Evolutionary conservation across 805 yeast species (phyloP), one percentile per base, ranked within the genome.

Genomic region (Candida boidinii): DNA sequence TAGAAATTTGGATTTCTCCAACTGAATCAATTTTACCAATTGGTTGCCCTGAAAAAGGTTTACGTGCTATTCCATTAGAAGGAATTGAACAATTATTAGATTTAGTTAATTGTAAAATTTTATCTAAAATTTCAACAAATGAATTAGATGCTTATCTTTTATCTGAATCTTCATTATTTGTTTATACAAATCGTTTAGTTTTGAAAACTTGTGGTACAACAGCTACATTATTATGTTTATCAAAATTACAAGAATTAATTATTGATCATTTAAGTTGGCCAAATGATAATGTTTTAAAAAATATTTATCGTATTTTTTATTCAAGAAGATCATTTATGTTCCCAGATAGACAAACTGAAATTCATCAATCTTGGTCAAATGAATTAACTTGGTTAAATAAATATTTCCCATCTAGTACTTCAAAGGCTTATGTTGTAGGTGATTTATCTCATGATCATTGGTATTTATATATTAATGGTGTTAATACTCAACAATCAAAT

Each of bases 201-300:
- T 67, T 90, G 51, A 90, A 90, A 57, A 90, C 98, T 5, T 90
- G 98, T 55, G 98, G 98, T 7, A 88, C 96, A 4, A 90, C 97
- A 1, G 86, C 95, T 1, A 80, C 95, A 1, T 66, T 90, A 36
- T 71, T 76, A 17, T 90, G 96, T 43, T 57, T 90, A 18, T 75
- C 73, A 18, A 68, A 72, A 31, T 58, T 90, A 31, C 72, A 83
- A 39, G 71, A 72, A 29, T 48, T 71, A 22, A 69, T 76, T 4
- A 45, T 54, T 13, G 39, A 51, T 5, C 62, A 63, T 35, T 55
- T 72, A 27, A 51, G 52, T 39, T 59, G 75, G 74, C 33, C 24
- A 17, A 26, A 29, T 8, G 30, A 23, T 16, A 17, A 62, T 35
- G 52, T 65, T 43, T 38, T 43, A 20, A n/a, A 37, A 16, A 21